These are phyloP conservation scores for Aspergillus ruber DNA, from an alignment of 2,329 filamentous ascomycete genomes.

Conservation along the genomic window DNA sequence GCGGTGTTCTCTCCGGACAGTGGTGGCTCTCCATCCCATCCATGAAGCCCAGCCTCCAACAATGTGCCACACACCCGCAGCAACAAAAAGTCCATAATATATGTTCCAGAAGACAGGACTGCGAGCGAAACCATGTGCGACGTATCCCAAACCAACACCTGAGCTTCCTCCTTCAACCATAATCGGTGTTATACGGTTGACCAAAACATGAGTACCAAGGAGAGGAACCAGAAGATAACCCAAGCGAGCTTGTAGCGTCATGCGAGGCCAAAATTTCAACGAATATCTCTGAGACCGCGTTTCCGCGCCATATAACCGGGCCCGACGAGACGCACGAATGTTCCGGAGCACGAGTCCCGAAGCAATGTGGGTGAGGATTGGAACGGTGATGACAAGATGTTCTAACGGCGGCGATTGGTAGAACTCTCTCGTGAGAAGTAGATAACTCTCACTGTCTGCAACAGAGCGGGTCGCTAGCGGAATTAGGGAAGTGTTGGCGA, in stretches of 20 bases:
- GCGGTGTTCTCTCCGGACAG: conserved; percentile 20
- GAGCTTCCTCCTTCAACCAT: conserved; percentile 75
- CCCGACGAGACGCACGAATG: conserved; percentile 64
- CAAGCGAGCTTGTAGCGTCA: conserved; percentile 63
- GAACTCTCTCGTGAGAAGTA: conserved; percentile 83
- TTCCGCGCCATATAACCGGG: conserved; percentile 67
- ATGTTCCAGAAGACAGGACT: conserved; percentile 61
- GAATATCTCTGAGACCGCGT: conserved; percentile 45
- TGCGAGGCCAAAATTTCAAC: conserved; percentile 57
- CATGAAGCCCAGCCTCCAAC: conserved; percentile 82
- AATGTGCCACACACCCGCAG: conserved; percentile 66
- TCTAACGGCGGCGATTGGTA: conserved; percentile 82
- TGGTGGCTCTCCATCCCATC: conserved; percentile 52
- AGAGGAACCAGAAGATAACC: conserved; percentile 66
- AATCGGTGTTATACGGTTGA: conserved; percentile 71
- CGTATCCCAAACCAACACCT: conserved; percentile 76
- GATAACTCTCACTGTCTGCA: conserved; percentile 69
- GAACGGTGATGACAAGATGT: conserved; percentile 69
- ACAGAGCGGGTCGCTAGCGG: conserved; percentile 69
- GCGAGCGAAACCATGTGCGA: conserved; percentile 75
- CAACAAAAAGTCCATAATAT: conserved; percentile 64
- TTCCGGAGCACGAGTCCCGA: conserved; percentile 73
- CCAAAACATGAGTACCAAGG: conserved; percentile 63
- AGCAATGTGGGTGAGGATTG: conserved; percentile 67
- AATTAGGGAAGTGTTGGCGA: conserved; percentile 74